Evolutionary conservation across 352 stramenopile species (phyloP).

Genomic region (Pythium scleroteichum): DNA sequence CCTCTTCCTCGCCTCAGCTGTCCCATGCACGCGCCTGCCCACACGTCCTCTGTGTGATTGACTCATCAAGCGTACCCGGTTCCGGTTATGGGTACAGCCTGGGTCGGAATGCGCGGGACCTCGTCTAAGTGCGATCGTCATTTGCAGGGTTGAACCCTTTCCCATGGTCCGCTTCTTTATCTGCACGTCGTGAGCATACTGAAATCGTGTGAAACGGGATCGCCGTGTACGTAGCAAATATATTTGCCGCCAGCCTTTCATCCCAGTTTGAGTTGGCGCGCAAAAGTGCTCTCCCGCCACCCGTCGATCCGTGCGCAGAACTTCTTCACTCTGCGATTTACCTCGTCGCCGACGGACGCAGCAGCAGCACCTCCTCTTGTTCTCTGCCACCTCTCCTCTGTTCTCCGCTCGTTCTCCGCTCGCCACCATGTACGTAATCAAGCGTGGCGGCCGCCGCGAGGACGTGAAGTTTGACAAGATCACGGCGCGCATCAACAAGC

Average conservation of each 20-base stretch:
- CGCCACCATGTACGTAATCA: slow-evolving; percentile 94
- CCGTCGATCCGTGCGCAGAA: too few species aligned
- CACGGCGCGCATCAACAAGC: slow-evolving; percentile 96
- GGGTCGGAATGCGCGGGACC: slow-evolving; percentile 2
- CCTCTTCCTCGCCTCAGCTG: neutral
- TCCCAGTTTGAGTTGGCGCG: slow-evolving; percentile 10
- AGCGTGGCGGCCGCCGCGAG: slow-evolving; percentile 92
- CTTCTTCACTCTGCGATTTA: slow-evolving; percentile 18
- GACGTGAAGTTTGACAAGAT: slow-evolving; percentile 99
- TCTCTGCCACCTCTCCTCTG: neutral
- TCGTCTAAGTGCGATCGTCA: slow-evolving; percentile 11
- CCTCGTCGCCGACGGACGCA: slow-evolving; percentile 2
- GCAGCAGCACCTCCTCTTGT: neutral
- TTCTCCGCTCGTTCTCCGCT: neutral
- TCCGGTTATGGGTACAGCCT: neutral
- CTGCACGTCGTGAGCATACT: slow-evolving; percentile 7
- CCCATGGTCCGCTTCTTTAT: neutral
- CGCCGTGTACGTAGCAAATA: slow-evolving; percentile 10
- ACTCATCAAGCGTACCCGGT: too few species aligned
- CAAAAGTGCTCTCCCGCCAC: slow-evolving; percentile 1
- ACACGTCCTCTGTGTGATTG: too few species aligned
- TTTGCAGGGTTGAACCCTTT: slow-evolving; percentile 6
- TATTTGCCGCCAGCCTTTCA: neutral
- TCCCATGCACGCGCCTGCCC: neutral
- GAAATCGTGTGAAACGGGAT: neutral